Evolutionary conservation across 2,329 filamentous ascomycete species (phyloP), one percentile per base, ranked within the genome.

Genomic region (Diplocarpon mali): DNA sequence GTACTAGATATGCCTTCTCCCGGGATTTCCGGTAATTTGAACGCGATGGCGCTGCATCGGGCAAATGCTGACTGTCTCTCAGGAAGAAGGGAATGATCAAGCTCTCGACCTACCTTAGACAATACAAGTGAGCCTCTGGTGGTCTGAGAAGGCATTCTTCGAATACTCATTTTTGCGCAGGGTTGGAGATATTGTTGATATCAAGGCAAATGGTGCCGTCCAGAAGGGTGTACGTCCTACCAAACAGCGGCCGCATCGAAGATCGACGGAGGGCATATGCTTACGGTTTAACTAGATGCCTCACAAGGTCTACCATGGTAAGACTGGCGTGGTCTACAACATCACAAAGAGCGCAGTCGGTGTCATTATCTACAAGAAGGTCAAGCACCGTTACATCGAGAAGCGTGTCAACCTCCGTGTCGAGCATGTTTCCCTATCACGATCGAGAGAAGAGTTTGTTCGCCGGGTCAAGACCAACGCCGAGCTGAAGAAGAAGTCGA

Each of bases 381-480:
- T 98, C 69, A 88, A 89, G 75, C 92, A 96, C 83, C 85, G 90
- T 66, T 98, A 95, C 82, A 78, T 98, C 69, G 92, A 98, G 85
- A 98, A 98, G 88, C 90, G 92, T 70, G 82, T 98, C 77, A 96
- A 95, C 82, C 78, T 98, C 74, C 87, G 92, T 68, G 73, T 96
- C 71, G 92, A 98, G 83, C 92, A 98, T 83, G 79, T 98, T 72
- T 73, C 74, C 65, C 85, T 85, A 67, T 96, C 90, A 61, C 85
- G 92, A 69, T 96, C 90, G 65, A 81, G 92, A 67, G 90, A 96
- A 65, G 90, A 92, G 70, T 96, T 98, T 79, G 72, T 96, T 65
- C 82, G 78, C 75, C 84, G 90, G 65, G 90, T 98, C 70, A 96
- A 96, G 86, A 73, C 79, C 67, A 96, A 96, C 76, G 88, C 89